Conservation (phyloP, 257 asterid genomes). For the Solanum stenotomum region DNA sequence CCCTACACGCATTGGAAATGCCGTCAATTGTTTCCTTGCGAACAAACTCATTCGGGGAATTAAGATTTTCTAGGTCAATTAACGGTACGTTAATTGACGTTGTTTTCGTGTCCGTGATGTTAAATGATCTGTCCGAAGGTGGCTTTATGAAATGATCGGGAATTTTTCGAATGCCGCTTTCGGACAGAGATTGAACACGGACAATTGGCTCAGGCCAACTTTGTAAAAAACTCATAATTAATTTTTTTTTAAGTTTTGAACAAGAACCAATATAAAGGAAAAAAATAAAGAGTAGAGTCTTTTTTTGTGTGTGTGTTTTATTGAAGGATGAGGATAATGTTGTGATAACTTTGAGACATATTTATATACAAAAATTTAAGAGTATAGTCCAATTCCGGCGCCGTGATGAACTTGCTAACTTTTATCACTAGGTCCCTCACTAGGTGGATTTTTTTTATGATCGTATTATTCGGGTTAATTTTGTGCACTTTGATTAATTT, state of each 20-base stretch:
- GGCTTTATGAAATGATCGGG: conserved; percentile 66
- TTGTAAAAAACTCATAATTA: conserved; percentile 29
- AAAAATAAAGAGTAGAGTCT: too few species aligned
- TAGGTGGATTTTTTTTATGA: too few species aligned
- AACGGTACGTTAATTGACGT: conserved; percentile 12
- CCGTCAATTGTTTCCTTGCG: conserved; percentile 15
- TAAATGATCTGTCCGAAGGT: conserved; percentile 41
- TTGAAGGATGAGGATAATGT: neutral
- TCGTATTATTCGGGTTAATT: rapidly evolving
- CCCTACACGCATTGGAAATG: conserved; percentile 52
- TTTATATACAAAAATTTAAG: neutral
- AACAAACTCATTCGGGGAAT: conserved; percentile 19
- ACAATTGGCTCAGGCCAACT: conserved; percentile 77
- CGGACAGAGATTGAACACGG: conserved; percentile 72
- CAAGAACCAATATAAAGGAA: neutral
- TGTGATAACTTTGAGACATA: neutral
- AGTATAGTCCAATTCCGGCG: neutral
- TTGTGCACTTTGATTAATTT: too few species aligned
- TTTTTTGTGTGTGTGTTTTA: too few species aligned
- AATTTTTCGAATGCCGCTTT: conserved; percentile 58
- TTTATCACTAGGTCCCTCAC: neutral
- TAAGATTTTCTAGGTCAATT: conserved; percentile 42
- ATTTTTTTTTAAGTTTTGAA: neutral
- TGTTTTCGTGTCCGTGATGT: neutral
- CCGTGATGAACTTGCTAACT: neutral